These are phyloP conservation scores for Ophiocordyceps camponoti-floridani DNA, from an alignment of 2,329 filamentous ascomycete genomes.

Conservation along the genomic window DNA sequence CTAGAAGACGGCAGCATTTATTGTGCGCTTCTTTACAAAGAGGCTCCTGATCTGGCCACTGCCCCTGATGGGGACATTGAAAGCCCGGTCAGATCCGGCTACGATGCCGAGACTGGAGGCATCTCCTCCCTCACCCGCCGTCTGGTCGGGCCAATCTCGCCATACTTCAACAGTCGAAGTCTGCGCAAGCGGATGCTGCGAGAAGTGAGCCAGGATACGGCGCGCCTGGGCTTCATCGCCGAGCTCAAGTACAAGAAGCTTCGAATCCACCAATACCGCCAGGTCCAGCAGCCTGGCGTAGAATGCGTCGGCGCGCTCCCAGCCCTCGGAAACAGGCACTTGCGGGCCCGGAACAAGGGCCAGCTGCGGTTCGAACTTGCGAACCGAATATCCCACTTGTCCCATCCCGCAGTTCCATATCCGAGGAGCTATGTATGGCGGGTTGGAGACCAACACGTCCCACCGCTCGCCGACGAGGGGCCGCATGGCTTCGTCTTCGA, in stretches of 20 bases:
- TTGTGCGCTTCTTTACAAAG: not conserved
- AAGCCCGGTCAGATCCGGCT: constrained; percentile 2
- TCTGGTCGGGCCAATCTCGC: constrained; percentile 44
- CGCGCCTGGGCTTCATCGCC: constrained; percentile 50
- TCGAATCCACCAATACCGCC: constrained; percentile 28
- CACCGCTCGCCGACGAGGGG: constrained; percentile 10
- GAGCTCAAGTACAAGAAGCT: constrained; percentile 50
- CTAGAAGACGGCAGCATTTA: not conserved
- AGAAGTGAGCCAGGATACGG: constrained; percentile 37
- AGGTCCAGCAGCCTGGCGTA: constrained; percentile 47
- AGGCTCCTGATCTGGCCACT: constrained; percentile 30
- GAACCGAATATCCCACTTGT: constrained; percentile 51
- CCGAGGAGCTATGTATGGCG: constrained; percentile 65
- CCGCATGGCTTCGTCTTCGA: constrained; percentile 20
- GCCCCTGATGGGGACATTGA: constrained; percentile 21
- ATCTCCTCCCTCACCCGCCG: constrained; percentile 11
- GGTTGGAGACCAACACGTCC: constrained; percentile 71
- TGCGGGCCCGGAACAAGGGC: constrained; percentile 47
- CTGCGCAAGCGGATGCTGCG: constrained; percentile 9
- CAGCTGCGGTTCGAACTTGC: constrained; percentile 61
- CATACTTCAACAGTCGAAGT: constrained; percentile 42
- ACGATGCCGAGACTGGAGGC: constrained; percentile 7
- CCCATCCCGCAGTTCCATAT: constrained; percentile 19
- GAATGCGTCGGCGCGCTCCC: constrained; percentile 35
- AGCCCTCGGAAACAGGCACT: constrained; percentile 12